A percentile compares a stretch with the other conserved stretches of the same genome.
These are phyloP conservation scores for Athelia psychrophila DNA, from an alignment of 1,284 basidiomycete species.

Conservation along the genomic window DNA sequence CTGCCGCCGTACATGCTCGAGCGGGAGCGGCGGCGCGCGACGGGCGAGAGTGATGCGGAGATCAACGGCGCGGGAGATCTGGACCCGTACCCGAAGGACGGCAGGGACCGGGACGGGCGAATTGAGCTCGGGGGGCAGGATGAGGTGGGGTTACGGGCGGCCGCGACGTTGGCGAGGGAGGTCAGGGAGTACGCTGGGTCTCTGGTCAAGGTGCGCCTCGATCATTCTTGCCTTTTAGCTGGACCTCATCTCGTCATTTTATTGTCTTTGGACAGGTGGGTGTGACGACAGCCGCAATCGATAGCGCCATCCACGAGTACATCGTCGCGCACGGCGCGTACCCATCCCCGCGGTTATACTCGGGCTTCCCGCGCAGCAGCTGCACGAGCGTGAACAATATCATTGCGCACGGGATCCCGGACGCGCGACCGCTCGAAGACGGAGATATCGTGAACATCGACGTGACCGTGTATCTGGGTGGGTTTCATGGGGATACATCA, in stretches of 20 bases:
- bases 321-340: conserved; percentile 75
- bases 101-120: conserved; percentile 29
- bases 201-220: conserved; percentile 50
- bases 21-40: background rate
- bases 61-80: conserved; percentile 12
- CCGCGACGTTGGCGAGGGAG: conserved; percentile 58
- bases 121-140: conserved; percentile 57
- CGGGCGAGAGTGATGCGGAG: background rate
- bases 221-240: conserved; percentile 2
- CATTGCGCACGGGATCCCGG: conserved; percentile 84
- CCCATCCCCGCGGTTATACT: conserved; percentile 84
- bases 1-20: background rate
- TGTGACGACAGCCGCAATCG: conserved; percentile 73
- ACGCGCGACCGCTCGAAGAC: conserved; percentile 75
- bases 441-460: conserved; percentile 88
- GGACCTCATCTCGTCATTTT: background rate
- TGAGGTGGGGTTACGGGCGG: conserved; percentile 54
- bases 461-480: conserved; percentile 74
- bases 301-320: conserved; percentile 67
- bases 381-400: conserved; percentile 91
- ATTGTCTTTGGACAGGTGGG: conserved; percentile 49
- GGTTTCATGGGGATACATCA: conserved; percentile 87
- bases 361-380: conserved; percentile 81
- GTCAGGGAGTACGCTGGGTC: conserved; percentile 57
- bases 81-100: conserved; percentile 14